These are phyloP conservation scores for Amanita pseudoporphyria DNA, from an alignment of 768 basidiomycete species.

Conservation along the genomic window DNA sequence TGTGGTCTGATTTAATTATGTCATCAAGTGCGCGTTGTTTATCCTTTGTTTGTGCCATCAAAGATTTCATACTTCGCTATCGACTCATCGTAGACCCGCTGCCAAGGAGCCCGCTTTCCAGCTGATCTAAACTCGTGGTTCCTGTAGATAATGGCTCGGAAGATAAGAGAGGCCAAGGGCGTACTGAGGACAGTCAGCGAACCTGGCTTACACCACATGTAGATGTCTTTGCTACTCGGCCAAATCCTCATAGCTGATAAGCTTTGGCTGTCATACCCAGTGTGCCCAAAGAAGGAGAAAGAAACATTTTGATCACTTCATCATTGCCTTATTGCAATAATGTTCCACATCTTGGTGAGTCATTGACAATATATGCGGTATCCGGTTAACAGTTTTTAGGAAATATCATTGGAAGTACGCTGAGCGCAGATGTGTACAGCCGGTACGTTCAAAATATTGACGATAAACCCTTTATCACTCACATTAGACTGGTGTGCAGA, in stretches of 20 bases:
- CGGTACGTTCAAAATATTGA: slow-evolving; percentile 44
- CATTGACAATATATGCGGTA: background rate
- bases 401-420: slow-evolving; percentile 90
- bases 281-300: slow-evolving; percentile 75
- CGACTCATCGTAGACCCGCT: too few relatives aligned
- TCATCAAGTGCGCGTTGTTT: slow-evolving; percentile 14
- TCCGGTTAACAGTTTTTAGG: slow-evolving; percentile 28
- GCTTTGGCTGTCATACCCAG: slow-evolving; percentile 18
- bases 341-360: slow-evolving; percentile 85
- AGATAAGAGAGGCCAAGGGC: slow-evolving; percentile 40
- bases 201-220: slow-evolving; percentile 27
- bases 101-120: too few relatives aligned
- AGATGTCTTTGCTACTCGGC: background rate
- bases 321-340: slow-evolving; percentile 97
- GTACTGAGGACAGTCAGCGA: slow-evolving; percentile 41
- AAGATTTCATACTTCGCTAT: background rate
- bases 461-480: background rate
- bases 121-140: too few relatives aligned
- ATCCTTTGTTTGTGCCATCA: slow-evolving; percentile 12
- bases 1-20: background rate
- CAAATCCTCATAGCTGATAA: background rate
- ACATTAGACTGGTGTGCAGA: slow-evolving; percentile 21
- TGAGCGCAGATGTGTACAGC: slow-evolving; percentile 96
- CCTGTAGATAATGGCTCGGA: slow-evolving; percentile 34
- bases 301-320: slow-evolving; percentile 87